Conservation (phyloP, 768 basidiomycete species). For the Suillus fuscotomentosus region DNA sequence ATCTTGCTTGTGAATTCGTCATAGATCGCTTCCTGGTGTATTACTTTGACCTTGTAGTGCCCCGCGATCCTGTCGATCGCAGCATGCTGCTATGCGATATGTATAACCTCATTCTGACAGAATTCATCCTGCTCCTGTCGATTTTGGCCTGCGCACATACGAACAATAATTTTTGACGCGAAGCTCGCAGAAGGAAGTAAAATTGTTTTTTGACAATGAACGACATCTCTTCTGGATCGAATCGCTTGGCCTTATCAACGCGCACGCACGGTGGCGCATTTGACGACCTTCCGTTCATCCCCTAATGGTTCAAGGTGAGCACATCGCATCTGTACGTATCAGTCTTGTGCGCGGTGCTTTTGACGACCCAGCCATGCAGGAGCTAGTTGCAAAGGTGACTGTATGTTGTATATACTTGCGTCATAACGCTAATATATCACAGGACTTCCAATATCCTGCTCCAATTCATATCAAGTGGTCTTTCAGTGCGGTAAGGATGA, state of each 20-base stretch:
- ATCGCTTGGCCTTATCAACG: background rate
- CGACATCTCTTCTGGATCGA: constrained; percentile 9
- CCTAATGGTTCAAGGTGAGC: background rate
- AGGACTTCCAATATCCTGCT: constrained; percentile 58
- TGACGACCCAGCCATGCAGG: too few species aligned
- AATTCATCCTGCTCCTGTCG: background rate
- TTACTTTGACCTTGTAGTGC: background rate
- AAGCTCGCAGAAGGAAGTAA: background rate
- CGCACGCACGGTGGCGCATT: too few species aligned
- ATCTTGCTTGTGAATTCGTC: constrained; percentile 3
- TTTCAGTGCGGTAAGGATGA: constrained; percentile 61
- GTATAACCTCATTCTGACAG: background rate
- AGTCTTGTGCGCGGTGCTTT: background rate
- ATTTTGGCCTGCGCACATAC: background rate
- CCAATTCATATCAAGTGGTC: constrained; percentile 86
- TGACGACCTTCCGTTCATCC: background rate
- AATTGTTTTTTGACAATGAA: background rate
- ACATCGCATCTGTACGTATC: background rate
- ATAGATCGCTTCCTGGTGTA: background rate
- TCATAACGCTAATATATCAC: background rate
- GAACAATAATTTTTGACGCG: background rate
- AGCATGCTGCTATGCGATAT: background rate
- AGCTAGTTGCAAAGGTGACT: background rate
- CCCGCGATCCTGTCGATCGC: background rate
- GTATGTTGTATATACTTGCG: background rate